Base-by-base conservation (phyloP, 805 yeast species). In the Candida silvicultrix region DNA sequence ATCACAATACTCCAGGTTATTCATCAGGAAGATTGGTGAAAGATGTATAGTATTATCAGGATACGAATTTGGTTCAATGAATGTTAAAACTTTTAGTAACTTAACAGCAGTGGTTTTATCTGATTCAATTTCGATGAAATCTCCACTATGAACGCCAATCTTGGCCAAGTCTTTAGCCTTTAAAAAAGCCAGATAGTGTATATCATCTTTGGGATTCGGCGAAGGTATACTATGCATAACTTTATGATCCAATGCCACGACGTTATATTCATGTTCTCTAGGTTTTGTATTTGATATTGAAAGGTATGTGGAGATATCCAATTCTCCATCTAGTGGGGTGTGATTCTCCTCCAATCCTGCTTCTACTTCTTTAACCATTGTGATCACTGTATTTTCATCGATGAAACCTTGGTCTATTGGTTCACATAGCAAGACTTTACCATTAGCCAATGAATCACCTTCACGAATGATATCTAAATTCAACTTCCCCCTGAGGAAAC, bases 401-500 rank as follows among this genome's bases (percentile, higher is more conserved):
- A 84, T 55, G 7, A 60, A 52, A 1, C 96, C 96, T 58, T 86
- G 95, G 38, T 75, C 78, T 2, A 78, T 71, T 0, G 95, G 95
- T 53, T 86, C 95, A 59, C 89, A 78, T 21, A 81, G 71, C 4
- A 76, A 54, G 3, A 87, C 73, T 7, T 57, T 55, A 19, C 85
- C 85, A 25, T 29, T 31, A 15, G 46, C 41, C 25, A 32, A 52
- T 14, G 16, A 25, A 39, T 55, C 56, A 20, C 58, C 57, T 37
- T 54, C 57, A 38, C 53, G 52, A 4, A 55, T 40, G 4, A 54
- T 19, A 10, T 47, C 45, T 22, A 50, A n/a, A 6, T 49, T 47
- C 28, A 51, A 29, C 9, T 37, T 43, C 2, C 41, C 41, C 8
- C 28, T 46, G 34, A 59, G 42, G 1, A 51, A 35, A 0, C 42